Evolutionary conservation across 306 rosid genomes (phyloP).

Genomic region (Coriaria nepalensis): DNA sequence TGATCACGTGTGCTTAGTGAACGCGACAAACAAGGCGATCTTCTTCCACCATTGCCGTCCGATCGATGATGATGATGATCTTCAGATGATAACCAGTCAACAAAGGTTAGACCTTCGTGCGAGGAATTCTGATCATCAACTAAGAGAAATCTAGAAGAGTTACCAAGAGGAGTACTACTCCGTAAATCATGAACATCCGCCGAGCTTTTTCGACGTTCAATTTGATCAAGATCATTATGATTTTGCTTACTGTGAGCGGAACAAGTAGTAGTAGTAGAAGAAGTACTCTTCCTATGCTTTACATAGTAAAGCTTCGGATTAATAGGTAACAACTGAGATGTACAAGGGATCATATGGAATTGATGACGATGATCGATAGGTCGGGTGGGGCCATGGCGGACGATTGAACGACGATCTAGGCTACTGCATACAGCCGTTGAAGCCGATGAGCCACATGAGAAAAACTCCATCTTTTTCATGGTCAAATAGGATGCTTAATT

Average conservation of each 20-base stretch:
- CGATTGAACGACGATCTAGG: constrained; percentile 21
- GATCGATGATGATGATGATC: no score
- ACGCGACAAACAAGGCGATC: constrained; percentile 7
- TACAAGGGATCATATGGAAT: constrained; percentile 30
- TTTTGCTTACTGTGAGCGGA: no score
- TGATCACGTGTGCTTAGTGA: constrained; percentile 3
- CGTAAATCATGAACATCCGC: constrained; percentile 13
- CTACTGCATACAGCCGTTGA: constrained; percentile 40
- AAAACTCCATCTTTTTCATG: constrained; percentile 44
- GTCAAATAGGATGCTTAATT: neutral
- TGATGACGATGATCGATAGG: constrained; percentile 3
- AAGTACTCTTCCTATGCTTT: constrained; percentile 30
- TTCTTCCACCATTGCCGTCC: constrained; percentile 8
- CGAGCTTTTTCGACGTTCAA: constrained; percentile 24
- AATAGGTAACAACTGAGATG: constrained; percentile 30
- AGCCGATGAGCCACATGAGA: constrained; percentile 39
- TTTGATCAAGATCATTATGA: constrained; percentile 17
- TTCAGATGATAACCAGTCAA: constrained; percentile 24
- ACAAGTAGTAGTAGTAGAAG: constrained; percentile 4
- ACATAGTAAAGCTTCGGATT: constrained; percentile 33
- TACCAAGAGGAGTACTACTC: constrained; percentile 6
- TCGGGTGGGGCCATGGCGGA: constrained; percentile 10
- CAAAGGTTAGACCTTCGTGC: constrained; percentile 4
- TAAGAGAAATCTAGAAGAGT: constrained; percentile 28
- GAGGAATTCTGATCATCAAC: neutral